These are phyloP conservation scores for Thelonectria rubi DNA, from an alignment of 2,329 filamentous ascomycete species.

Conservation along the genomic window DNA sequence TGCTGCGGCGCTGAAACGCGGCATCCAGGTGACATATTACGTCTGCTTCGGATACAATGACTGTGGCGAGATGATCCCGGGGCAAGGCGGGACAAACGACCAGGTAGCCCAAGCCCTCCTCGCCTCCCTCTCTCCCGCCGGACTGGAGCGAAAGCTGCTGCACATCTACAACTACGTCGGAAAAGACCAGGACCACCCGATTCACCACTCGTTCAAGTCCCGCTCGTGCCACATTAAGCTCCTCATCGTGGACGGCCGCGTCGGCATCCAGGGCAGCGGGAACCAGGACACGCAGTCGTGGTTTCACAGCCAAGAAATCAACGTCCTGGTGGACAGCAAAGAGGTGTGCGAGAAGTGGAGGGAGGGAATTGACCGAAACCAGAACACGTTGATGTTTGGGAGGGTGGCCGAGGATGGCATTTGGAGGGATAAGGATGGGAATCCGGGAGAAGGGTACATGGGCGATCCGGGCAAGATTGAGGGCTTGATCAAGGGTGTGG, in stretches of 20 bases:
- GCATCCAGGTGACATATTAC: slow-evolving; percentile 74
- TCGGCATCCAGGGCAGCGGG: slow-evolving; percentile 78
- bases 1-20: slow-evolving; percentile 70
- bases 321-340: slow-evolving; percentile 75
- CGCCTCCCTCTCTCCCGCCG: slow-evolving; percentile 57
- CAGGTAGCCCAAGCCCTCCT: slow-evolving; percentile 71
- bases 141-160: slow-evolving; percentile 50
- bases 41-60: slow-evolving; percentile 85
- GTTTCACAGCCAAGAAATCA: slow-evolving; percentile 82
- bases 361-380: slow-evolving; percentile 68
- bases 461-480: slow-evolving; percentile 29
- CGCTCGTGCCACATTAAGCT: slow-evolving; percentile 81
- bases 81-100: slow-evolving; percentile 80
- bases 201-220: slow-evolving; percentile 71
- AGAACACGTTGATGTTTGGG: slow-evolving; percentile 72
- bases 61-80: slow-evolving; percentile 76
- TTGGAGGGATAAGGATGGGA: slow-evolving; percentile 30
- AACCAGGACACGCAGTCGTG: slow-evolving; percentile 85
- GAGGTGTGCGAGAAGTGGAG: slow-evolving; percentile 71
- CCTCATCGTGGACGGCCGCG: slow-evolving; percentile 73
- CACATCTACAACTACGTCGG: slow-evolving; percentile 76
- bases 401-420: slow-evolving; percentile 39
- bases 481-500: slow-evolving; percentile 25
- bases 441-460: slow-evolving; percentile 30
- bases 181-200: slow-evolving; percentile 75